Evolutionary conservation across 2,329 filamentous ascomycete genomes (phyloP), one percentile per base, ranked within the genome.

Genomic region (Ophiostoma tasmaniense): DNA sequence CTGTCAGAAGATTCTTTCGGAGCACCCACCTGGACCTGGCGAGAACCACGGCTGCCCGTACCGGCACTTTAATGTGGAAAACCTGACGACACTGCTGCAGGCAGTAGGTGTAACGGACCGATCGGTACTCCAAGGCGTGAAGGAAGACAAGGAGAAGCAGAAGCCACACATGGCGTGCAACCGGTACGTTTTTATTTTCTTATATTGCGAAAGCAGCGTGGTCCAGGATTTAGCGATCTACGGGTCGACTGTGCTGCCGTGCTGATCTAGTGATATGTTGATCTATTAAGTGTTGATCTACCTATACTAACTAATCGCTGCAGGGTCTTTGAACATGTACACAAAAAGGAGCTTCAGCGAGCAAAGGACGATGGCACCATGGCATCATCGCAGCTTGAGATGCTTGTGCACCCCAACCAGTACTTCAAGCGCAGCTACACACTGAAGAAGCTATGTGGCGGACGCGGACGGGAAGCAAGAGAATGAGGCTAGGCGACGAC

Each of bases 31-130:
- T 0, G 91, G 93, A 0, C 87, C 91, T 0, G 93, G 93, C 1
- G 93, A 99, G 79, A 86, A 89, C 0, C 94, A 99, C 77, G 95
- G 95, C n/a, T 99, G 95, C 76, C 95, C 95, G 0, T 99, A 98
- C 77, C 85, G 95, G 37, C 94, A 97, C 76, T 98, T 97, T 77
- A 90, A 88, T 70, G 80, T 90, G 66, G 95, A 99, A 72, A 99
- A 98, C 74, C 83, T 99, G 52, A 86, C 89, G 33, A 79, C 85
- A 0, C 79, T 98, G 73, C 82, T 97, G 61, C 90, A 96, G 76
- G 82, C 85, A 20, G 90, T 91, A 64, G 95, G 94, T 0, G 87
- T 99, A 0, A 86, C 83, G 39, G 94, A 98, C 76, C 83, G 88
- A 61, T 86, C 89, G 0, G 86, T 96, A 25, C 77, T 98, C 61